These are phyloP conservation scores for Solanum corneliomulleri DNA, from an alignment of 257 asterid species.

Conservation along the genomic window DNA sequence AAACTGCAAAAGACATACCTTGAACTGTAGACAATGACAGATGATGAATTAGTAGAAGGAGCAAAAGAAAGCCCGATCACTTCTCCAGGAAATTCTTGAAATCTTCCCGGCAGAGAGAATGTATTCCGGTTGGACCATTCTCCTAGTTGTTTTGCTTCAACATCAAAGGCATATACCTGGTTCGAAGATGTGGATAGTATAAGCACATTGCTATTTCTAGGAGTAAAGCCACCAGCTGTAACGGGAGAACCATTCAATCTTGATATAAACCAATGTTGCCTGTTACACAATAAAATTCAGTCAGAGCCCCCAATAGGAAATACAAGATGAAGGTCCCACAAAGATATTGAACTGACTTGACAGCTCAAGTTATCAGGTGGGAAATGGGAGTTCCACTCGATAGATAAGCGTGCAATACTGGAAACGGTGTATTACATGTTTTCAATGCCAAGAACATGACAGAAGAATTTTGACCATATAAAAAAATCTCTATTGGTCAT, in stretches of 20 bases:
- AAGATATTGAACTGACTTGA: background rate
- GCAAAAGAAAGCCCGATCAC: slow-evolving; percentile 89
- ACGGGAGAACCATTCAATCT: slow-evolving; percentile 88
- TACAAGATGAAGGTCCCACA: background rate
- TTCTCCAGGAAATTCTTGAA: slow-evolving; percentile 97
- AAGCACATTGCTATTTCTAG: slow-evolving; percentile 63
- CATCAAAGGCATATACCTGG: slow-evolving; percentile 88
- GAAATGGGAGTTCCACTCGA: background rate
- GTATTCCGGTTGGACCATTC: slow-evolving; percentile 82
- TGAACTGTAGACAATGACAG: slow-evolving; percentile 84
- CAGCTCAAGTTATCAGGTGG: background rate
- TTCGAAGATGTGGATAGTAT: slow-evolving; percentile 79
- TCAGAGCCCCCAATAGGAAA: background rate
- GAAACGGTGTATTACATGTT: background rate
- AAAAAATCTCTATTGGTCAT: background rate
- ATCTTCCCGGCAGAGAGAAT: slow-evolving; percentile 68
- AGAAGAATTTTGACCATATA: background rate
- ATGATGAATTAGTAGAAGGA: slow-evolving; percentile 59
- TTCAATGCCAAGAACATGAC: background rate
- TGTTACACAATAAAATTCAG: slow-evolving; percentile 11
- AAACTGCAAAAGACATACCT: slow-evolving; percentile 30
- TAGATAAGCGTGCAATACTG: background rate
- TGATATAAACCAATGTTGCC: slow-evolving; percentile 98
- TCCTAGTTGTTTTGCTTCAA: slow-evolving; percentile 87
- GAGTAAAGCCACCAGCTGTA: slow-evolving; percentile 89